These are phyloP conservation scores for Septoria petroselini DNA, from an alignment of 2,329 filamentous ascomycete species.

Conservation along the genomic window DNA sequence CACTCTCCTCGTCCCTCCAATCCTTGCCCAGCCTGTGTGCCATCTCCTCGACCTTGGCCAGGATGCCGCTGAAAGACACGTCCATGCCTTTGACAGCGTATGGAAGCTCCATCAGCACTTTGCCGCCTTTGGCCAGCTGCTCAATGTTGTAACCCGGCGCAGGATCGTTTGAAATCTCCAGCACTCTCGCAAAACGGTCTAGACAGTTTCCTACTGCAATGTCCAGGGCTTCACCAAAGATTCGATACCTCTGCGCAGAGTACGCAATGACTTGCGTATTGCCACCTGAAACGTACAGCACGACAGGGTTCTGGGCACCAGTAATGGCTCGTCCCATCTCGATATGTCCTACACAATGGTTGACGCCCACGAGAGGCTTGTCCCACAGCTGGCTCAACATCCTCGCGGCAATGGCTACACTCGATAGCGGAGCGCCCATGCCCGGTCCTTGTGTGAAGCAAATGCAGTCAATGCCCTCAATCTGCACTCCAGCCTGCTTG, in stretches of 20 bases:
- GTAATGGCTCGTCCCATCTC: constrained; percentile 97
- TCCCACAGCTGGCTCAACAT: constrained; percentile 80
- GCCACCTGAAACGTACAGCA: constrained; percentile 90
- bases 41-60: constrained; percentile 76
- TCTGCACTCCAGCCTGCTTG: constrained; percentile 59
- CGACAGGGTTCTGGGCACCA: constrained; percentile 83
- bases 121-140: constrained; percentile 75
- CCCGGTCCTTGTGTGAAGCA: constrained; percentile 95
- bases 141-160: constrained; percentile 98
- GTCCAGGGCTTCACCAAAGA: constrained; percentile 96
- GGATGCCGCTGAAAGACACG: constrained; percentile 89
- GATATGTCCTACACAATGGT: constrained; percentile 97
- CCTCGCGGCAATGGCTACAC: constrained; percentile 80
- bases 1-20: constrained; percentile 46
- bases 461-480: constrained; percentile 77
- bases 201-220: constrained; percentile 98
- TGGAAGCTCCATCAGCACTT: constrained; percentile 76
- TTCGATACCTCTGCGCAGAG: constrained; percentile 88
- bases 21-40: constrained; percentile 62
- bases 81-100: constrained; percentile 99
- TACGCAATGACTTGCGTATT: constrained; percentile 99
- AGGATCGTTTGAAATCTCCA: constrained; percentile 90
- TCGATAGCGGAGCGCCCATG: constrained; percentile 90
- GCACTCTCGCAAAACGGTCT: constrained; percentile 87
- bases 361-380: constrained; percentile 87